Conservation (phyloP, 345 rosid genomes). For the Eucalyptus paniculata region DNA sequence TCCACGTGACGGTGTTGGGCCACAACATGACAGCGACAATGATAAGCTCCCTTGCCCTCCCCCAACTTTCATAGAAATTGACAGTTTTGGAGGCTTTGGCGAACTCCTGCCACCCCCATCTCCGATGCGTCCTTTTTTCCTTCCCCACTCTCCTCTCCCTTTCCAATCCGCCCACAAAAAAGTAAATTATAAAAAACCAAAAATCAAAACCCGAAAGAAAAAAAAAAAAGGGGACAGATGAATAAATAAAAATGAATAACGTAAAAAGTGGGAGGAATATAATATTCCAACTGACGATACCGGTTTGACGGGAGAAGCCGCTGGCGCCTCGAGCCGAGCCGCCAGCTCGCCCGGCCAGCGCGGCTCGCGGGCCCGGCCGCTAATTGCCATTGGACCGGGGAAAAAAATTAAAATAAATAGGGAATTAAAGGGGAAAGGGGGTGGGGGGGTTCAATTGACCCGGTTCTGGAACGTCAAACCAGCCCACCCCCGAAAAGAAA, state of each 20-base stretch:
- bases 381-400: not conserved
- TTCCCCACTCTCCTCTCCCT: too few relatives aligned
- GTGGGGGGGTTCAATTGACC: too few relatives aligned
- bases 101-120: not conserved
- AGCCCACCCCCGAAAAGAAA: too few relatives aligned
- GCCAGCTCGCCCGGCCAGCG: not conserved
- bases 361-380: not conserved
- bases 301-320: not conserved
- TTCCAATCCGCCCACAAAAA: not conserved
- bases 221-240: not conserved
- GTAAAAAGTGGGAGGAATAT: not conserved
- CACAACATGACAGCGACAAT: not conserved
- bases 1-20: not conserved
- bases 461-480: not conserved
- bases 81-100: not conserved
- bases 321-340: not conserved
- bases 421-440: too few relatives aligned
- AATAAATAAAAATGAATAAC: not conserved
- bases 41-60: not conserved
- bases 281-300: not conserved
- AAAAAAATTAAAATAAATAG: too few relatives aligned
- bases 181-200: too few relatives aligned
- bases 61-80: not conserved
- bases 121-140: not conserved
- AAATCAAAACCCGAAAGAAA: not conserved